A percentile compares a stretch with the other conserved stretches of the same genome.
Conservation (phyloP, 768 basidiomycete genomes). For the Rhodosporidiobolus sp. region DNA sequence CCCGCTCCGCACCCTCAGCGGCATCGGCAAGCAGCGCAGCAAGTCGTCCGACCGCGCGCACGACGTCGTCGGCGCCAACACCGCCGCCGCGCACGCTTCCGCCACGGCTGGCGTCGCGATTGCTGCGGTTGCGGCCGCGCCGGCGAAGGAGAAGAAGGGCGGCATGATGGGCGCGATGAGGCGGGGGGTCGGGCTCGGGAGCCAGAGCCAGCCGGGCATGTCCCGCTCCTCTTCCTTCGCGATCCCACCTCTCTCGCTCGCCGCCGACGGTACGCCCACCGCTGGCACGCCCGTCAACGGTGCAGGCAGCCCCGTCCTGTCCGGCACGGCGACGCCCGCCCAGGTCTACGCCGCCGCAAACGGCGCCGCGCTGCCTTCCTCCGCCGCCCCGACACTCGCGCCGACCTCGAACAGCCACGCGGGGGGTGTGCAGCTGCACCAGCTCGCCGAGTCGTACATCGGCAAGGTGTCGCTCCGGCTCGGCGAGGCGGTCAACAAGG, state of each 20-base stretch:
- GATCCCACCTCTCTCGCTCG: background rate
- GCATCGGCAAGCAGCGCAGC: slow-evolving; percentile 7
- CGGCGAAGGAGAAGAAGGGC: slow-evolving; percentile 3
- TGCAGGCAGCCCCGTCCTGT: background rate
- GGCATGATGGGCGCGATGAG: slow-evolving; percentile 8
- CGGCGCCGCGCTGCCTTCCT: background rate
- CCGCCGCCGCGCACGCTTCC: background rate
- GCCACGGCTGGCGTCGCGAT: background rate
- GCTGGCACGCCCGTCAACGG: background rate
- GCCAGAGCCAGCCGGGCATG: slow-evolving; percentile 23
- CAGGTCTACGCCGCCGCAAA: background rate
- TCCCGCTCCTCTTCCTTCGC: slow-evolving; percentile 1
- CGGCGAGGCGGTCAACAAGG: slow-evolving; percentile 40
- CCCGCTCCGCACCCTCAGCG: slow-evolving; percentile 9
- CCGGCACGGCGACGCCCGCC: slow-evolving; percentile 4
- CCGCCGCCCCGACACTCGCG: background rate
- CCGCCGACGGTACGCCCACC: background rate
- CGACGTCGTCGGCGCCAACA: background rate
- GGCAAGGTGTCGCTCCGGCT: slow-evolving; percentile 34
- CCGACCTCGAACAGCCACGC: background rate
- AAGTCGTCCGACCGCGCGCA: slow-evolving; percentile 23
- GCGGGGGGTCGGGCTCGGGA: slow-evolving; percentile 15
- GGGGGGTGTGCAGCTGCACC: slow-evolving; percentile 19
- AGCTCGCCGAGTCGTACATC: slow-evolving; percentile 39
- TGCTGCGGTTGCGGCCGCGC: background rate